Evolutionary conservation across 2,329 filamentous ascomycete genomes (phyloP).

Genomic region (Alternaria novae-zelandiae): DNA sequence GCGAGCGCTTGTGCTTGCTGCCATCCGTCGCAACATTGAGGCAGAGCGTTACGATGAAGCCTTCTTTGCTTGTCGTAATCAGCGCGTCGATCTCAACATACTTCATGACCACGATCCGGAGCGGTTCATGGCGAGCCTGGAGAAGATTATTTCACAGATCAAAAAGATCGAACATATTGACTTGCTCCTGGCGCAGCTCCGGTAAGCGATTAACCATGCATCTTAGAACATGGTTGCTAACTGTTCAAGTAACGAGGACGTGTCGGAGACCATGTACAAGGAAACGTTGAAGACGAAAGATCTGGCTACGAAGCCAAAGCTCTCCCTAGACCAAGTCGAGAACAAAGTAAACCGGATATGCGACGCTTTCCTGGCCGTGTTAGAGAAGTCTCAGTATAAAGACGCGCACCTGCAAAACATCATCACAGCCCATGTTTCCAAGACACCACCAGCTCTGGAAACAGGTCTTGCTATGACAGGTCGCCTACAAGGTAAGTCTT

Average conservation of each 20-base stretch:
- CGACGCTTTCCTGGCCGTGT: slow-evolving; percentile 75
- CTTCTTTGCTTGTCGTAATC: slow-evolving; percentile 86
- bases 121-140: slow-evolving; percentile 80
- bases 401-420: slow-evolving; percentile 81
- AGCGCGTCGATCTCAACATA: slow-evolving; percentile 98
- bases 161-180: slow-evolving; percentile 84
- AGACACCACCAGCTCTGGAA: slow-evolving; percentile 86
- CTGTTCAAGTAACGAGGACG: slow-evolving; percentile 75
- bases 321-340: slow-evolving; percentile 27
- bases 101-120: slow-evolving; percentile 90
- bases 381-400: slow-evolving; percentile 61
- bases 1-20: slow-evolving; percentile 87
- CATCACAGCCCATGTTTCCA: slow-evolving; percentile 94
- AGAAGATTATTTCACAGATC: slow-evolving; percentile 82
- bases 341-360: slow-evolving; percentile 88
- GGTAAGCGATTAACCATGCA: slow-evolving; percentile 57
- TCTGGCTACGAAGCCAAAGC: slow-evolving; percentile 20
- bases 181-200: slow-evolving; percentile 84
- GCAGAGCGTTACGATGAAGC: slow-evolving; percentile 81
- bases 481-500: slow-evolving; percentile 61
- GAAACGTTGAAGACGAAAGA: slow-evolving; percentile 69
- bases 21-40: slow-evolving; percentile 82
- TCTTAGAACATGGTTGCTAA: slow-evolving; percentile 10
- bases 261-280: slow-evolving; percentile 90
- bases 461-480: slow-evolving; percentile 82